Conservation (phyloP, 805 yeast species). For the Lipomyces oligophaga region DNA sequence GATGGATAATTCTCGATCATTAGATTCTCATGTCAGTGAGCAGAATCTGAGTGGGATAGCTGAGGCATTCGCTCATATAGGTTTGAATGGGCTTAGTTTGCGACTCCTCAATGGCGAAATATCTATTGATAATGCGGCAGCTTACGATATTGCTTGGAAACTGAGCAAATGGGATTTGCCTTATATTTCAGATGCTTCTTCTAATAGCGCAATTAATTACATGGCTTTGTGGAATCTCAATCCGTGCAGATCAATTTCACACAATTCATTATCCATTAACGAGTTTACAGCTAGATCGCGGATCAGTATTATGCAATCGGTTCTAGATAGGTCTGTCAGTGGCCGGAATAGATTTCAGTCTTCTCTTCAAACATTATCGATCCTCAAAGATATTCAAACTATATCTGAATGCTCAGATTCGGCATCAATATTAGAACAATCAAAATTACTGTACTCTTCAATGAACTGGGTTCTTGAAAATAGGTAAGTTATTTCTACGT, state of each 20-base stretch:
- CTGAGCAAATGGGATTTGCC: conserved; percentile 76
- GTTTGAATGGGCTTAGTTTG: conserved; percentile 56
- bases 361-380: conserved; percentile 5
- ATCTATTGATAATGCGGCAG: conserved; percentile 25
- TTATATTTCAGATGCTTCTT: conserved; percentile 36
- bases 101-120: conserved; percentile 35
- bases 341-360: conserved; percentile 2
- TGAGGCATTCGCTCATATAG: conserved; percentile 46
- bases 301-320: background rate
- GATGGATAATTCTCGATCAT: conserved; percentile 41
- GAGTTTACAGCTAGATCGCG: conserved; percentile 5
- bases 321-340: background rate
- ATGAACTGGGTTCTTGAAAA: conserved; percentile 2
- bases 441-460: no score
- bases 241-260: background rate
- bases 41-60: conserved; percentile 31
- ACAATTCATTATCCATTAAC: background rate
- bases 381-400: conserved; percentile 10
- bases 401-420: background rate
- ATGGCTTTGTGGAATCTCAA: conserved; percentile 3
- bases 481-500: conserved; percentile 1
- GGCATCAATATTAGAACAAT: background rate
- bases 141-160: conserved; percentile 71
- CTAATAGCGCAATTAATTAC: conserved; percentile 9
- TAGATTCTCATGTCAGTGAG: conserved; percentile 1